A percentile compares a stretch with the other conserved stretches of the same genome.
phyloP scores from a whole-genome alignment of 2,329 filamentous ascomycete species.

The Fusarium sp. region DNA sequence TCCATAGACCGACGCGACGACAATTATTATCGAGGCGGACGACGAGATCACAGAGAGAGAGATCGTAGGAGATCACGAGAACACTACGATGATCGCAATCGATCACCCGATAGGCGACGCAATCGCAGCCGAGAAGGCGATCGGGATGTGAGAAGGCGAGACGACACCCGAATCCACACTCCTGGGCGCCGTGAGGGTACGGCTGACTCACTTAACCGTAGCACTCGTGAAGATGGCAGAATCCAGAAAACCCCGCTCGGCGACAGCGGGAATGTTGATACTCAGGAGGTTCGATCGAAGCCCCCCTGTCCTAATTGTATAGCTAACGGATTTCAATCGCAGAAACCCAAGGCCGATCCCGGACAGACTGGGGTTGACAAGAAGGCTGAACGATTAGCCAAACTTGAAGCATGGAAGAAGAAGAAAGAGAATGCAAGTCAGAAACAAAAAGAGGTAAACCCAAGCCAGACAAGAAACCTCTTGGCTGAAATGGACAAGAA shows the following conservation, averaged over 20 bases:
- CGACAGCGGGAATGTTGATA: constrained; percentile 62
- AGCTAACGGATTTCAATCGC: constrained; percentile 58
- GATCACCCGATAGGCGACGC: constrained; percentile 70
- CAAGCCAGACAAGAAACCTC: constrained; percentile 74
- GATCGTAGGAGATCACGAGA: constrained; percentile 76
- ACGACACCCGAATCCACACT: constrained; percentile 77
- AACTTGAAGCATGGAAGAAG: constrained; percentile 91
- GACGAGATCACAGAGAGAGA: constrained; percentile 66
- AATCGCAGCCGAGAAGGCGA: constrained; percentile 72
- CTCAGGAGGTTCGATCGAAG: constrained; percentile 67
- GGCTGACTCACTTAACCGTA: constrained; percentile 75
- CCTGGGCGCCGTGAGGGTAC: constrained; percentile 76
- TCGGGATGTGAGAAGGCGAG: constrained; percentile 77
- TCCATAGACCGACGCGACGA: constrained; percentile 77
- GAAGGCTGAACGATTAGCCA: constrained; percentile 83
- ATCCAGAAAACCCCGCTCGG: constrained; percentile 63
- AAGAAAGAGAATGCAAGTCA: constrained; percentile 82
- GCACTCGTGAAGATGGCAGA: constrained; percentile 74
- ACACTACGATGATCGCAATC: constrained; percentile 68
- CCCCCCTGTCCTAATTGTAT: constrained; percentile 6
- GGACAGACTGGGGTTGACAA: constrained; percentile 76
- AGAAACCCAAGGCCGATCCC: constrained; percentile 61
- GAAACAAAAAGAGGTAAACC: constrained; percentile 76
- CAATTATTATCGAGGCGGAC: constrained; percentile 70
- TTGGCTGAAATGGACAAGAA: constrained; percentile 81